These are phyloP conservation scores for Fragilaria crotonensis DNA, from an alignment of 108 stramenopile species.

Conservation along the genomic window DNA sequence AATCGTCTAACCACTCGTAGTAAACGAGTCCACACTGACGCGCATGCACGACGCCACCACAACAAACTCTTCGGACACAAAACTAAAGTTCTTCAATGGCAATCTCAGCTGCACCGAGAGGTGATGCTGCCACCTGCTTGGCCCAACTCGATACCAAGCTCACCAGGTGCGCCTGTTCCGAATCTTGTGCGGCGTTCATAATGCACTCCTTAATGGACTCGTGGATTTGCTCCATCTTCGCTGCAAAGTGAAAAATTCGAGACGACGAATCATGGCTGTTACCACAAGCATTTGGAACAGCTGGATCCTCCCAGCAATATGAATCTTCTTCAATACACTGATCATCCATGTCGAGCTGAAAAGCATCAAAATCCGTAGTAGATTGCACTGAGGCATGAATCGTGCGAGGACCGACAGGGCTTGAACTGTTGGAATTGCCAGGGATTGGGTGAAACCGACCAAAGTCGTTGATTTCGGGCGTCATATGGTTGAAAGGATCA, in stretches of 20 bases:
- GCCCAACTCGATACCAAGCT: slow-evolving; percentile 32
- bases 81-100: neutral
- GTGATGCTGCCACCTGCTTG: slow-evolving; percentile 13
- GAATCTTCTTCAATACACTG: too few species aligned
- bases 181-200: slow-evolving; percentile 2
- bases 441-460: neutral
- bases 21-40: too few species aligned
- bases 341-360: neutral
- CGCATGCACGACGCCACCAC: too few species aligned
- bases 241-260: neutral
- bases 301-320: too few species aligned
- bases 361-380: neutral
- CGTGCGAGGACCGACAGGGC: too few species aligned
- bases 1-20: too few species aligned
- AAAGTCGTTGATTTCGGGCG: neutral
- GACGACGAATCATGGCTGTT: neutral
- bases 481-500: neutral
- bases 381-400: too few species aligned
- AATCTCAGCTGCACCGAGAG: neutral
- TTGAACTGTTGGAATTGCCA: neutral
- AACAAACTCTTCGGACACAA: too few species aligned
- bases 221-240: slow-evolving; percentile 15
- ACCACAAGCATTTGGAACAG: too few species aligned
- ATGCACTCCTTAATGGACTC: slow-evolving; percentile 16
- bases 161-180: slow-evolving; percentile 15